Evolutionary conservation across 1,139 yeast genomes (phyloP).

Genomic region (Nakaseomyces bracarensis): DNA sequence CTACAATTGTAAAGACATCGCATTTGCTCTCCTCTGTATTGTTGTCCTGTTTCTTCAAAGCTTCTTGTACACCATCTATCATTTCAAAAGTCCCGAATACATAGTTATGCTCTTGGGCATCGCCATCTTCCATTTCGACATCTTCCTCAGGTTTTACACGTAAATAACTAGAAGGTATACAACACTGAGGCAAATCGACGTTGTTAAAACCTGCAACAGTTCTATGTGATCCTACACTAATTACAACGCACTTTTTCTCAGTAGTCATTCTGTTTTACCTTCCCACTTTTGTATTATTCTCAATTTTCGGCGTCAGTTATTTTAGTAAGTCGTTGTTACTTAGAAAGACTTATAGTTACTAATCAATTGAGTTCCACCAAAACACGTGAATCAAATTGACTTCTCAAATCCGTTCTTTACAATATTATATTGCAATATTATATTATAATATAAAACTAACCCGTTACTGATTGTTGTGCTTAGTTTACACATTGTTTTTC

Average conservation of each 20-base stretch:
- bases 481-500: too few species aligned
- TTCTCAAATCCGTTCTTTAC: too few species aligned
- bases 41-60: conserved; percentile 16
- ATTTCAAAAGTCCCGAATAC: conserved; percentile 40
- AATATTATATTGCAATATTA: too few species aligned
- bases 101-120: conserved; percentile 30
- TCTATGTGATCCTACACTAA: conserved; percentile 57
- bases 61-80: conserved; percentile 36
- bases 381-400: too few species aligned
- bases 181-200: conserved; percentile 53
- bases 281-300: not conserved
- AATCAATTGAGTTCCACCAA: too few species aligned
- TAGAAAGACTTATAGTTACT: too few species aligned
- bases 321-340: too few species aligned
- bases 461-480: too few species aligned
- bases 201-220: conserved; percentile 67
- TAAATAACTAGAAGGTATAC: conserved; percentile 50
- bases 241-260: conserved; percentile 39
- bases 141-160: conserved; percentile 8
- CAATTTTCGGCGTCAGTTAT: not conserved
- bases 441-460: too few species aligned
- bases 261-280: conserved; percentile 7
- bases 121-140: conserved; percentile 5
- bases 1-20: conserved; percentile 55
- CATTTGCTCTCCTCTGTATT: conserved; percentile 29